phyloP scores from a whole-genome alignment of 805 yeast species.

The Spathaspora arborariae region DNA sequence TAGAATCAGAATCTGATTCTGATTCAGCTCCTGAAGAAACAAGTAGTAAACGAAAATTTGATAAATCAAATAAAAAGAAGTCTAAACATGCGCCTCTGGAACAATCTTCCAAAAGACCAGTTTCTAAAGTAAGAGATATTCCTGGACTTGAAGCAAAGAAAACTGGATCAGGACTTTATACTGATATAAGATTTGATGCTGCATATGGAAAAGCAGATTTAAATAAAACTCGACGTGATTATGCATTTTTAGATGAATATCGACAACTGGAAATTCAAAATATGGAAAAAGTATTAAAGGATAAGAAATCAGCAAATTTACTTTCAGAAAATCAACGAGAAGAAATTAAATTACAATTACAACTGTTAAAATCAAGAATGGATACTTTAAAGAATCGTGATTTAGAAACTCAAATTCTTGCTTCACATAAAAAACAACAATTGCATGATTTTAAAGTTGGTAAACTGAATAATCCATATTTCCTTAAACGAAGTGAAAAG shows the following conservation, averaged over 20 bases:
- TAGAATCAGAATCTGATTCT: slow-evolving; percentile 5
- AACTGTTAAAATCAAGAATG: slow-evolving; percentile 62
- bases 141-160: slow-evolving; percentile 56
- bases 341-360: slow-evolving; percentile 52
- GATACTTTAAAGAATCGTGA: slow-evolving; percentile 72
- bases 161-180: slow-evolving; percentile 43
- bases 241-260: slow-evolving; percentile 83
- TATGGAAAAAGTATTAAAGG: slow-evolving; percentile 53
- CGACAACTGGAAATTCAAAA: slow-evolving; percentile 67
- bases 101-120: slow-evolving; percentile 67
- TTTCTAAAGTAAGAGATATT: slow-evolving; percentile 65
- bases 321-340: slow-evolving; percentile 44
- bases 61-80: slow-evolving; percentile 25
- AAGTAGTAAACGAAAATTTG: slow-evolving; percentile 8
- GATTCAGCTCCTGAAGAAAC: slow-evolving; percentile 36
- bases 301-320: slow-evolving; percentile 42
- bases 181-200: slow-evolving; percentile 87
- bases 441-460: slow-evolving; percentile 44
- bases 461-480: slow-evolving; percentile 49
- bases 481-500: slow-evolving; percentile 66
- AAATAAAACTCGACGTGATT: slow-evolving; percentile 64
- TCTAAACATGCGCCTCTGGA: slow-evolving; percentile 89
- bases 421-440: slow-evolving; percentile 53
- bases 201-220: slow-evolving; percentile 83
- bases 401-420: slow-evolving; percentile 61